phyloP scores from a whole-genome alignment of 2,329 filamentous ascomycete species.

The Eutypella sp. region DNA sequence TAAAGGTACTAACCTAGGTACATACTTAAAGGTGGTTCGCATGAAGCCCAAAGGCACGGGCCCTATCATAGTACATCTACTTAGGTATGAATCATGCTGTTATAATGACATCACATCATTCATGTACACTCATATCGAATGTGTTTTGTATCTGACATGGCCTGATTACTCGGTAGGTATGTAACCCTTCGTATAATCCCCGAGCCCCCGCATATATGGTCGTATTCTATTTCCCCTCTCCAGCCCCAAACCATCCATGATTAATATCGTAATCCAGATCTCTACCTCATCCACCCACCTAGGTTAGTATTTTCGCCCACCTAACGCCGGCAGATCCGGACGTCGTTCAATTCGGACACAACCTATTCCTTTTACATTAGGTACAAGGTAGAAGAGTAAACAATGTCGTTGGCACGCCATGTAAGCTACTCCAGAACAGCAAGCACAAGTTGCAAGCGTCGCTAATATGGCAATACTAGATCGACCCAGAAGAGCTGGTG shows the following conservation, averaged over 20 bases:
- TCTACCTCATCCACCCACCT: too few species aligned
- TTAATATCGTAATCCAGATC: neutral
- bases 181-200: neutral
- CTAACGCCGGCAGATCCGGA: too few species aligned
- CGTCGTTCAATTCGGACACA: neutral
- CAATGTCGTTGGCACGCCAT: constrained; percentile 13
- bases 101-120: neutral
- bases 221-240: neutral
- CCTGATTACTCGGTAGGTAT: too few species aligned
- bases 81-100: too few species aligned
- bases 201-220: neutral
- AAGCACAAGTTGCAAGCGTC: neutral
- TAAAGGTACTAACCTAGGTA: too few species aligned
- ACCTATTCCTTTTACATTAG: neutral
- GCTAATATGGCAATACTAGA: constrained; percentile 25
- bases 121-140: neutral
- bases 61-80: too few species aligned
- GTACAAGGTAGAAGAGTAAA: neutral
- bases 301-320: too few species aligned
- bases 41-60: too few species aligned
- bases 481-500: constrained; percentile 53
- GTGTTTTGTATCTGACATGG: too few species aligned
- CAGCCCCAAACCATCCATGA: neutral
- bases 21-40: too few species aligned
- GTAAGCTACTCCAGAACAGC: constrained; percentile 1